Percentiles rank a stretch among this genome's conserved stretches.
Conservation (phyloP, 2,329 filamentous ascomycete species). For the Sclerotinia minor region DNA sequence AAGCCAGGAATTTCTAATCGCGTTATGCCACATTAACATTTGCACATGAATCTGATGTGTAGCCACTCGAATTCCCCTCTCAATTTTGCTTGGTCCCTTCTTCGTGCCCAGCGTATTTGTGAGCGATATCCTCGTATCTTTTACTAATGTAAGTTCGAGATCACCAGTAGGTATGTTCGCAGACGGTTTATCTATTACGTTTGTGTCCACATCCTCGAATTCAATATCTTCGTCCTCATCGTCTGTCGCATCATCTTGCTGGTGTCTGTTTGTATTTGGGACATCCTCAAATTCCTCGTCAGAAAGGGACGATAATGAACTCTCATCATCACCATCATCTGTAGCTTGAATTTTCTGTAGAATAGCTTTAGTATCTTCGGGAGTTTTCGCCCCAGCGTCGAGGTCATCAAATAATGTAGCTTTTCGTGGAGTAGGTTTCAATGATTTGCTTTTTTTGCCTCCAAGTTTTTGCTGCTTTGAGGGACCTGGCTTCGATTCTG, state of each 20-base stretch:
- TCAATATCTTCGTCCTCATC: conserved; percentile 55
- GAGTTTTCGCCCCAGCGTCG: conserved; percentile 49
- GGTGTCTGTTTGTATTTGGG: conserved; percentile 47
- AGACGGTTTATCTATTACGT: conserved; percentile 39
- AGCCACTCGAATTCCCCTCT: conserved; percentile 72
- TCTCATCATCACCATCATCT: conserved; percentile 45
- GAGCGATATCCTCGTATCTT: conserved; percentile 59
- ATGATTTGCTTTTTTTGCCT: conserved; percentile 31
- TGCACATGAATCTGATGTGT: conserved; percentile 91
- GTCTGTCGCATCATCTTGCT: conserved; percentile 44
- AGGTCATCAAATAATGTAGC: conserved; percentile 62
- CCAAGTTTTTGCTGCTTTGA: conserved; percentile 13
- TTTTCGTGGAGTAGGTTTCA: conserved; percentile 48
- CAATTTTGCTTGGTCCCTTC: conserved; percentile 83
- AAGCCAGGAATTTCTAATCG: conserved; percentile 79
- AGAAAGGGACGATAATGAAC: conserved; percentile 39
- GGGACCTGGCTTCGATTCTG: conserved; percentile 35
- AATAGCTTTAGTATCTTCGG: conserved; percentile 47
- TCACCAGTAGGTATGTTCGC: conserved; percentile 60
- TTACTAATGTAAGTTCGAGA: conserved; percentile 70
- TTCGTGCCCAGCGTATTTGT: conserved; percentile 64
- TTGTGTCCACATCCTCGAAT: conserved; percentile 60
- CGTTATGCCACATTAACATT: conserved; percentile 85
- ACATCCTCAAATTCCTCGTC: conserved; percentile 60
- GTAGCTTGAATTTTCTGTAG: conserved; percentile 50